Conservation (phyloP, 495 filamentous ascomycete species). For the Daldinia caldariorum region DNA sequence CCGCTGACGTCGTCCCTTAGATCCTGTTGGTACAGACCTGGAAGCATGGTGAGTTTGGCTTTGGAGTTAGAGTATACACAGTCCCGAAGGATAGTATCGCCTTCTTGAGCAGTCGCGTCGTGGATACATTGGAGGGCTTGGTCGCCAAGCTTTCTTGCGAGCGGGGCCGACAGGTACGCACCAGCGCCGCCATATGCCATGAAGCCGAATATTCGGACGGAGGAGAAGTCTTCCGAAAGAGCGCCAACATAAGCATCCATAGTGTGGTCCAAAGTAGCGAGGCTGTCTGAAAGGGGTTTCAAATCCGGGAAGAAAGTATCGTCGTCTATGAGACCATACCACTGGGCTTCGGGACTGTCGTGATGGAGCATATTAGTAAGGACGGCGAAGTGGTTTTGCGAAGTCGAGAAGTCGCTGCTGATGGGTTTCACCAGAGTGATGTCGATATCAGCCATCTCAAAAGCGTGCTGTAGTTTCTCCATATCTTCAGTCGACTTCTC, state of each 20-base stretch:
- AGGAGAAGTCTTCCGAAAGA: constrained; percentile 69
- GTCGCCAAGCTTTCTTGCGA: constrained; percentile 64
- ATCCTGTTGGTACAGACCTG: constrained; percentile 71
- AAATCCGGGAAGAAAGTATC: constrained; percentile 79
- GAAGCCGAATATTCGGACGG: constrained; percentile 67
- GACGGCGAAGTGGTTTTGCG: constrained; percentile 72
- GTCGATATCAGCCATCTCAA: constrained; percentile 56
- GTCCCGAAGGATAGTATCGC: constrained; percentile 70
- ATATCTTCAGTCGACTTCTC: constrained; percentile 37
- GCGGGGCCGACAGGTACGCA: constrained; percentile 69
- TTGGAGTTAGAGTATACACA: constrained; percentile 68
- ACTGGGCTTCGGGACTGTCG: constrained; percentile 65
- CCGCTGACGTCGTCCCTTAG: constrained; percentile 68
- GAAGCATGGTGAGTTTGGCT: constrained; percentile 65
- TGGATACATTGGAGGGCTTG: constrained; percentile 64
- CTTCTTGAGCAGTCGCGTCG: constrained; percentile 60
- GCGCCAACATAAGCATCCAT: constrained; percentile 69
- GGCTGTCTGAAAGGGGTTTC: constrained; percentile 61
- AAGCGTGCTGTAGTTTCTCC: constrained; percentile 44
- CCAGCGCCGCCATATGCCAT: constrained; percentile 77
- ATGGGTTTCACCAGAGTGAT: constrained; percentile 63
- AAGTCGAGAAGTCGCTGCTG: constrained; percentile 56
- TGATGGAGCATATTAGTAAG: constrained; percentile 64
- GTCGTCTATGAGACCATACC: constrained; percentile 74
- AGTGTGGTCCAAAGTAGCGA: constrained; percentile 58